Evolutionary conservation across 2,329 filamentous ascomycete genomes (phyloP).

Genomic region (Ophiostoma australiae): DNA sequence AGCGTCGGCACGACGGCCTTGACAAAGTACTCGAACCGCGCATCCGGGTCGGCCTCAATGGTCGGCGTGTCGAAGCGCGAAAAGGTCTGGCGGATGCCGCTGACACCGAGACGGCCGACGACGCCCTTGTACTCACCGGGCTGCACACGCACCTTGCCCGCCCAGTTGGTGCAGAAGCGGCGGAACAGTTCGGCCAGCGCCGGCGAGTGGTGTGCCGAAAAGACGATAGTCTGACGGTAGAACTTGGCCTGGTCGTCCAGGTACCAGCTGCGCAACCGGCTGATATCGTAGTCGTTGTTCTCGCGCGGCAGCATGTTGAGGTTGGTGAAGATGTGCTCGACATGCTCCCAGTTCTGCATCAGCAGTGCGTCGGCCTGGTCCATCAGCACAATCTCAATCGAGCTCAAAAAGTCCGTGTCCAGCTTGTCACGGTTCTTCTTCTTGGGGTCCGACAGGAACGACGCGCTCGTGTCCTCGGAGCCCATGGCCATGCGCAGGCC

Average conservation of each 20-base stretch:
- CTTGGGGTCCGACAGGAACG: slow-evolving; percentile 44
- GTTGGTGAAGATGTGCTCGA: slow-evolving; percentile 86
- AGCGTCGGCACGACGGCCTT: slow-evolving; percentile 73
- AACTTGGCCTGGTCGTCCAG: slow-evolving; percentile 77
- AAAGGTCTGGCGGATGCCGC: slow-evolving; percentile 74
- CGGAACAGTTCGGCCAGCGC: slow-evolving; percentile 79
- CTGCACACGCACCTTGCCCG: slow-evolving; percentile 71
- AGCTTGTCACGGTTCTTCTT: slow-evolving; percentile 44
- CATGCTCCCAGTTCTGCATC: slow-evolving; percentile 98
- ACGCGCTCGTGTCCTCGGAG: slow-evolving; percentile 53
- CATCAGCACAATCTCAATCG: slow-evolving; percentile 82
- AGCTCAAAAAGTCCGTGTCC: slow-evolving; percentile 88
- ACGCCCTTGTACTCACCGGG: slow-evolving; percentile 60
- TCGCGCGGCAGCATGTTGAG: slow-evolving; percentile 87
- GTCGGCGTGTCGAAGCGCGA: slow-evolving; percentile 72
- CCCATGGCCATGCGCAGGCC: slow-evolving; percentile 88
- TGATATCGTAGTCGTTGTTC: slow-evolving; percentile 88
- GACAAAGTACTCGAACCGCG: slow-evolving; percentile 86
- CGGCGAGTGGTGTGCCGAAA: slow-evolving; percentile 80
- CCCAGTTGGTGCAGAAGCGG: slow-evolving; percentile 70
- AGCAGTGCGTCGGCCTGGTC: slow-evolving; percentile 90
- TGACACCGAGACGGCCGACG: slow-evolving; percentile 67
- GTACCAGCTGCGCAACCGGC: slow-evolving; percentile 84
- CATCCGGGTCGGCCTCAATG: slow-evolving; percentile 73
- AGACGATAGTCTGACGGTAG: slow-evolving; percentile 78